A percentile compares a stretch with the other conserved stretches of the same genome.
Conservation (phyloP, 345 rosid genomes). For the Euphorbia tirucalli region DNA sequence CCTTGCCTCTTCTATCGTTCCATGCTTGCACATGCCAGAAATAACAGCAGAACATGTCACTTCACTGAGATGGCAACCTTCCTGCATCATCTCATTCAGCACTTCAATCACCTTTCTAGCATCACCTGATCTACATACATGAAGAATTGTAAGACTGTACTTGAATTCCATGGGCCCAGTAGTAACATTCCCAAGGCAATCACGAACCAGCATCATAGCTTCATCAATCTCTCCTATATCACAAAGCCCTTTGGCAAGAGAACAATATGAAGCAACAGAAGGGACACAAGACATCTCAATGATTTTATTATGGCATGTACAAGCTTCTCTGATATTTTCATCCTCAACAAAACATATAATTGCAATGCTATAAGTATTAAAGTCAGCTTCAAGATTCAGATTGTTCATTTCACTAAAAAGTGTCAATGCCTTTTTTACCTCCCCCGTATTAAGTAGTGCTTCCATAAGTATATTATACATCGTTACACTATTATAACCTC, state of each 20-base stretch:
- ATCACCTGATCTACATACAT: slow-evolving; percentile 51
- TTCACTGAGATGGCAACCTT: slow-evolving; percentile 54
- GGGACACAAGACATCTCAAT: slow-evolving; percentile 66
- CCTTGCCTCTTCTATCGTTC: slow-evolving; percentile 73
- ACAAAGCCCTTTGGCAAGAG: slow-evolving; percentile 71
- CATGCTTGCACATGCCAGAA: slow-evolving; percentile 74
- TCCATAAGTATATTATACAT: slow-evolving; percentile 67
- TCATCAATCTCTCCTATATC: slow-evolving; percentile 79
- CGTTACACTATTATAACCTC: slow-evolving; percentile 55
- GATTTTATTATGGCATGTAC: slow-evolving; percentile 65
- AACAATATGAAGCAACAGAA: slow-evolving; percentile 59
- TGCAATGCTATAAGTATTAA: slow-evolving; percentile 53
- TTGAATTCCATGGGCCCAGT: slow-evolving; percentile 80
- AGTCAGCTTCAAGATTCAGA: slow-evolving; percentile 47
- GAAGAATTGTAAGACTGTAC: slow-evolving; percentile 57
- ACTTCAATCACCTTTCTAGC: slow-evolving; percentile 65
- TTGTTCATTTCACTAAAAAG: slow-evolving; percentile 54
- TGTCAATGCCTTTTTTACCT: slow-evolving; percentile 55
- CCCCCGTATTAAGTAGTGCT: slow-evolving; percentile 49
- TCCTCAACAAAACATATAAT: slow-evolving; percentile 53
- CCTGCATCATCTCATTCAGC: slow-evolving; percentile 67
- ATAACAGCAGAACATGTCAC: slow-evolving; percentile 63
- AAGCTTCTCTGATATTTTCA: slow-evolving; percentile 60
- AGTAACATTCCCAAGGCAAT: slow-evolving; percentile 66
- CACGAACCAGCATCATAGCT: slow-evolving; percentile 75